Base-by-base conservation (phyloP, 1,139 yeast genomes). In the Kodamaea sp. region DNA sequence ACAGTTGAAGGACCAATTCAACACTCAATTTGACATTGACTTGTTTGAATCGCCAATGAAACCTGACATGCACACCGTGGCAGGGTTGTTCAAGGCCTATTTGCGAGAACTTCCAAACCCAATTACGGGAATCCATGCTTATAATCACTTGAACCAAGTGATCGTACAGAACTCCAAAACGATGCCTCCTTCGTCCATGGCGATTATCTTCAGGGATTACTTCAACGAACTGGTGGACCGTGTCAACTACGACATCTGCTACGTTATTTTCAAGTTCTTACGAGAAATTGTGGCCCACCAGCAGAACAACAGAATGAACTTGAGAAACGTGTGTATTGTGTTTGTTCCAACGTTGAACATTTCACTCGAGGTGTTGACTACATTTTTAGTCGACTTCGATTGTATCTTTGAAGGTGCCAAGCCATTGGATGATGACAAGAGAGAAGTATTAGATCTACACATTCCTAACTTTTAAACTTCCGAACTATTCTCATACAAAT, bases 341-440 rank as follows among this genome's bases (percentile, higher is more conserved):
- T 85, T 87, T 58, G 86, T 90, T 4, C 95, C 95, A 3, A 86
- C 96, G 1, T 66, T 87, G 44, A 83, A 83, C 46, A 69, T 87
- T 26, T 80, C 95, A 0, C 68, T 81, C 13, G 82, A 79, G 34
- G 74, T 85, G 5, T 66, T 87, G 41, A 73, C 74, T 30, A 70
- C 79, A 12, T 74, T 84, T 38, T 69, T 87, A 48, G 74, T 74
- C 30, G 88, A 86, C 53, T 83, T 77, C 53, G 72, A 65, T 18
- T 75, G 78, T 46, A 73, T 86, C 7, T 86, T 85, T 51, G 81
- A 78, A 38, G 68, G 69, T 21, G 75, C 70, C 1, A 58, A 56
- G 2, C 79, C 82, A 34, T 48, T 63, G 8, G 57, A 62, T 9
- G 70, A 69, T 44, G 47, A 47, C 9, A 49, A 61, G 16, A 47